phyloP scores from a whole-genome alignment of 2,329 filamentous ascomycete genomes.

The Monosporascus sp. region DNA sequence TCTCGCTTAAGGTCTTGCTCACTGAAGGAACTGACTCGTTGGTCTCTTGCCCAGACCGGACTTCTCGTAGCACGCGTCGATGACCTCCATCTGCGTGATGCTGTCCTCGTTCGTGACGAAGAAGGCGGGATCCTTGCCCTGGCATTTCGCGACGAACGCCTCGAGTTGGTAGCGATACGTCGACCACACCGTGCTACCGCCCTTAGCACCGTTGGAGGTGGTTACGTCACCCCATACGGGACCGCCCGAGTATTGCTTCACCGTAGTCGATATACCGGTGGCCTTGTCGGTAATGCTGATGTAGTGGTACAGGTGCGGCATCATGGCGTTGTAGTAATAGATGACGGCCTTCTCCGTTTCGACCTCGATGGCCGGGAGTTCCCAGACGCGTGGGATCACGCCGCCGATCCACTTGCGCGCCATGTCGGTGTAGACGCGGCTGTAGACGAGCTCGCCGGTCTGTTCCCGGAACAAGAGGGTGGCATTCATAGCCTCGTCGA shows the following conservation, averaged over 20 bases:
- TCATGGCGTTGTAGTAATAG: constrained; percentile 28
- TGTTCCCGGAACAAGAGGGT: constrained; percentile 21
- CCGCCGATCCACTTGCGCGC: constrained; percentile 17
- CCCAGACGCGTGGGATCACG: constrained; percentile 25
- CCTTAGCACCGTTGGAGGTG: constrained; percentile 15
- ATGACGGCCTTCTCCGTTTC: constrained; percentile 25
- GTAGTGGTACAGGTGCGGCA: constrained; percentile 29
- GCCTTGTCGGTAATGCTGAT: constrained; percentile 25
- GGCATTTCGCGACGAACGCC: constrained; percentile 28
- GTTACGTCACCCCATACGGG: constrained; percentile 25
- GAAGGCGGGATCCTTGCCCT: constrained; percentile 18
- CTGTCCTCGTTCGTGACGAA: constrained; percentile 29
- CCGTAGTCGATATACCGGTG: constrained; percentile 18
- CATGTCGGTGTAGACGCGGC: constrained; percentile 27
- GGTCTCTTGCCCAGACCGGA: constrained; percentile 13
- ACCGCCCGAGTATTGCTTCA: constrained; percentile 23
- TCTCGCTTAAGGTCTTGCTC: too few species aligned
- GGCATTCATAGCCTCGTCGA: constrained; percentile 28
- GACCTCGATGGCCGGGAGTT: constrained; percentile 27
- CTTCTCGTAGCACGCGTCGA: constrained; percentile 29
- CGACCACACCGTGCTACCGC: constrained; percentile 19
- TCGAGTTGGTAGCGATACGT: constrained; percentile 30
- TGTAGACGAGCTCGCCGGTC: constrained; percentile 17
- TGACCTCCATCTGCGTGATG: constrained; percentile 28
- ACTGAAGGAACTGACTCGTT: not conserved